Percentiles rank a stretch among this genome's conserved stretches.
These are phyloP conservation scores for Macrolepiota albuminosa DNA, from an alignment of 768 basidiomycete species.

Conservation along the genomic window DNA sequence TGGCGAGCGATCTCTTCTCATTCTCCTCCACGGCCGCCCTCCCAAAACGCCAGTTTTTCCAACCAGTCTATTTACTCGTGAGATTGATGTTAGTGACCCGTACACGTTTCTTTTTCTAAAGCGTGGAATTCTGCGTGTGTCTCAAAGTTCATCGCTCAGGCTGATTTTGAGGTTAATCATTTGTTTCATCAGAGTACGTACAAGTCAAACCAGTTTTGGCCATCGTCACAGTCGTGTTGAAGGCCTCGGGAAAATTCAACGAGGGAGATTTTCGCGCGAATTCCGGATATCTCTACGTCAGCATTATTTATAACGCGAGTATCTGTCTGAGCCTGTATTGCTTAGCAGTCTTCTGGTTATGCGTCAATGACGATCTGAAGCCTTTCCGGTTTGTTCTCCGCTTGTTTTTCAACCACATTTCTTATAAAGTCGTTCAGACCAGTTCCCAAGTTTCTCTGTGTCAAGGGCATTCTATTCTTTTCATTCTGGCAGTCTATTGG, in stretches of 20 bases:
- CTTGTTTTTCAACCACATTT: background rate
- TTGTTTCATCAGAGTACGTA: constrained; percentile 80
- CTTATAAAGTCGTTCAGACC: constrained; percentile 44
- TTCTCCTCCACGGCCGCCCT: constrained; percentile 85
- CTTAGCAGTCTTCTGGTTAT: constrained; percentile 95
- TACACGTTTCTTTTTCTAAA: constrained; percentile 92
- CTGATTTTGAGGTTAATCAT: constrained; percentile 41
- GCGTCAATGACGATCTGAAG: constrained; percentile 82
- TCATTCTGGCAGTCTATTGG: constrained; percentile 95
- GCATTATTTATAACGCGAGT: constrained; percentile 77
- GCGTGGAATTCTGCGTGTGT: constrained; percentile 86
- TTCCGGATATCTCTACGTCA: constrained; percentile 91
- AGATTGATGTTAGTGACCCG: constrained; percentile 93
- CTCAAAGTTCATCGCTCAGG: background rate
- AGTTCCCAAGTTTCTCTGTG: constrained; percentile 95
- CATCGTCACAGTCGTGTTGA: constrained; percentile 76
- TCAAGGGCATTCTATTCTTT: constrained; percentile 97
- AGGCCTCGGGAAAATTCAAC: constrained; percentile 80
- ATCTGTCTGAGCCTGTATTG: constrained; percentile 84
- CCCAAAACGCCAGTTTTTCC: constrained; percentile 89
- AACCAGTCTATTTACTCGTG: constrained; percentile 71
- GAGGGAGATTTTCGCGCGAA: constrained; percentile 83
- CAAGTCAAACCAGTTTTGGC: constrained; percentile 93
- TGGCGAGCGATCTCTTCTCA: constrained; percentile 90
- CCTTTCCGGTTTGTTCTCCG: constrained; percentile 66